Evolutionary conservation across 805 yeast species (phyloP).

Genomic region (Kluyveromyces aestuarii): DNA sequence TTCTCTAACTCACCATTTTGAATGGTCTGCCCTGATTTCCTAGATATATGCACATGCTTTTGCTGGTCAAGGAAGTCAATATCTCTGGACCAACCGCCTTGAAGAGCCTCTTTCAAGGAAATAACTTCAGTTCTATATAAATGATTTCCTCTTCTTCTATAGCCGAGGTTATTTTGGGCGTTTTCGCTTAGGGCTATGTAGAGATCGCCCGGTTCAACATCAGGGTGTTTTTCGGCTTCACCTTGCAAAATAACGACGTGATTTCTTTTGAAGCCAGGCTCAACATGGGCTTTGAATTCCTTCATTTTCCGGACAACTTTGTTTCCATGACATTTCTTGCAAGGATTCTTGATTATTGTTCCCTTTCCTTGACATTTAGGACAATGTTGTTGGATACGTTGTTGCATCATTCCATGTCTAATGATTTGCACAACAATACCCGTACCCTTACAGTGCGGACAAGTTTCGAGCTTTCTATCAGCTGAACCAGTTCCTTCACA

Average conservation of each 20-base stretch:
- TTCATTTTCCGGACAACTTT: slow-evolving; percentile 52
- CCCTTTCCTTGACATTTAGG: slow-evolving; percentile 78
- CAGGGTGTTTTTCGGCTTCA: slow-evolving; percentile 81
- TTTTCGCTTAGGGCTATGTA: slow-evolving; percentile 53
- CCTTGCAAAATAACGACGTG: slow-evolving; percentile 52
- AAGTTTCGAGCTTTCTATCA: slow-evolving; percentile 61
- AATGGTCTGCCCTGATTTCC: slow-evolving; percentile 46
- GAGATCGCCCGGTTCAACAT: slow-evolving; percentile 73
- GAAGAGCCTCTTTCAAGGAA: slow-evolving; percentile 57
- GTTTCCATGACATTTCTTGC: slow-evolving; percentile 62
- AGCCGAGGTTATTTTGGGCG: slow-evolving; percentile 55
- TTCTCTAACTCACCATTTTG: slow-evolving; percentile 64
- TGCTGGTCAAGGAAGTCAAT: slow-evolving; percentile 60
- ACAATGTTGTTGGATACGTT: slow-evolving; percentile 73
- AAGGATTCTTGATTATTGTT: slow-evolving; percentile 48
- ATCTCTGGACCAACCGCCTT: slow-evolving; percentile 73
- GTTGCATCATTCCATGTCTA: slow-evolving; percentile 86
- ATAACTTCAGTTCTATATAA: slow-evolving; percentile 77
- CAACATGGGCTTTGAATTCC: slow-evolving; percentile 49
- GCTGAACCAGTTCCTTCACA: slow-evolving; percentile 84
- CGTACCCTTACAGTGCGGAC: slow-evolving; percentile 63
- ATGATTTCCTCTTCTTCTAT: slow-evolving; percentile 65
- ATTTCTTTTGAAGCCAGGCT: slow-evolving; percentile 62
- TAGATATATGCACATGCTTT: slow-evolving; percentile 36
- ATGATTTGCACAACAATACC: slow-evolving; percentile 59